These are phyloP conservation scores for Acacia melanoxylon DNA, from an alignment of 306 rosid genomes.

Conservation along the genomic window DNA sequence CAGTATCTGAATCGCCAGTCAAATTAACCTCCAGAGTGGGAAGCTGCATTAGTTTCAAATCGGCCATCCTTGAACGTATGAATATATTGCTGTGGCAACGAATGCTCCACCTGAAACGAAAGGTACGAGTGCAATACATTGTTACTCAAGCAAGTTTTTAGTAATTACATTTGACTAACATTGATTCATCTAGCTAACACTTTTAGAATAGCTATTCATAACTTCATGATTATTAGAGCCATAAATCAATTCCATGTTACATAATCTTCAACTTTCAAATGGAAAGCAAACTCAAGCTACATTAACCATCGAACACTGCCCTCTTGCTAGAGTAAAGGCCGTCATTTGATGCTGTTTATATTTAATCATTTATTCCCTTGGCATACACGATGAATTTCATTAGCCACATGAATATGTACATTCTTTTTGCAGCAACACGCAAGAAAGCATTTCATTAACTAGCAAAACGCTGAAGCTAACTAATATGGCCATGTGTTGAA, in stretches of 20 bases:
- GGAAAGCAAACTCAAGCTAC: not conserved
- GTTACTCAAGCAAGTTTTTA: conserved; percentile 1
- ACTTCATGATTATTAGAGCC: not conserved
- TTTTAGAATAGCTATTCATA: not conserved
- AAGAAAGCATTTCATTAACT: not conserved
- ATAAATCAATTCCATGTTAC: not conserved
- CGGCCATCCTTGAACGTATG: conserved; percentile 72
- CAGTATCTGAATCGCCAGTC: conserved; percentile 32
- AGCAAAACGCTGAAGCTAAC: not conserved
- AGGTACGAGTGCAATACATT: conserved; percentile 11
- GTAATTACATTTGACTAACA: not conserved
- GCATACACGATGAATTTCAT: not conserved
- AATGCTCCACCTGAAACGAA: conserved; percentile 81
- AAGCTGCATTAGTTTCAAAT: conserved; percentile 85
- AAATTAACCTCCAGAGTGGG: conserved; percentile 95
- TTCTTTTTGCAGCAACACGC: not conserved
- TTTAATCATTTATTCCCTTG: not conserved
- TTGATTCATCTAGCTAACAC: not conserved
- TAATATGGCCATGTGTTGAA: not conserved
- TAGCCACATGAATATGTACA: not conserved
- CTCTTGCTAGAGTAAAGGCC: not conserved
- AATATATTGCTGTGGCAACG: conserved; percentile 85
- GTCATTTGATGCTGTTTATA: not conserved
- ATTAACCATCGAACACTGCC: not conserved
- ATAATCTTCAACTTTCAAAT: conserved; percentile 7